A percentile compares a stretch with the other conserved stretches of the same genome.
These are phyloP conservation scores for Begonia loranthoides DNA, from an alignment of 306 rosid genomes.

Conservation along the genomic window DNA sequence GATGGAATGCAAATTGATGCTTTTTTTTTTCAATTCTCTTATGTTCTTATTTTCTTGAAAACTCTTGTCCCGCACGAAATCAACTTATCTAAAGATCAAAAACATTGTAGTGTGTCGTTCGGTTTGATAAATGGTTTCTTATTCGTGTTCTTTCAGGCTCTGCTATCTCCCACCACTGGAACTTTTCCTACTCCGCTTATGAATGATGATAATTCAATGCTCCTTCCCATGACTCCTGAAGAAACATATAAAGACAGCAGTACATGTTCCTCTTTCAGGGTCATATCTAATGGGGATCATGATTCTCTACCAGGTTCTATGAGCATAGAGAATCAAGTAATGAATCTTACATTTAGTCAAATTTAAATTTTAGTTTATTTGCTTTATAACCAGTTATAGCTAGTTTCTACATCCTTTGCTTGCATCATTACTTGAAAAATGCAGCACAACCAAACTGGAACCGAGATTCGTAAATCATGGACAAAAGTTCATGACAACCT, in stretches of 20 bases:
- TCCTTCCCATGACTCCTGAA: constrained; percentile 15
- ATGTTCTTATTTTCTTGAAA: background rate
- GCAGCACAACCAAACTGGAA: no score
- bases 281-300: constrained; percentile 16
- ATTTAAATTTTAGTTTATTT: no score
- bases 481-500: no score
- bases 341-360: background rate
- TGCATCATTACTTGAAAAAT: no score
- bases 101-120: no score
- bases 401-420: no score
- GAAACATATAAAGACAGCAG: constrained; percentile 14
- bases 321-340: constrained; percentile 38
- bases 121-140: background rate
- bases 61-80: background rate
- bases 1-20: no score
- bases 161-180: constrained; percentile 81
- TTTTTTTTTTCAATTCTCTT: background rate
- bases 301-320: constrained; percentile 14
- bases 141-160: constrained; percentile 26
- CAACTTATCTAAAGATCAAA: background rate
- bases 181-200: constrained; percentile 30
- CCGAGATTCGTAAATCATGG: no score
- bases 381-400: no score
- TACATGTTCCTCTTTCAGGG: constrained; percentile 17
- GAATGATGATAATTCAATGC: constrained; percentile 15